Evolutionary conservation across 192 early-diverging fungal species (phyloP).

Genomic region (Podila clonocystis): DNA sequence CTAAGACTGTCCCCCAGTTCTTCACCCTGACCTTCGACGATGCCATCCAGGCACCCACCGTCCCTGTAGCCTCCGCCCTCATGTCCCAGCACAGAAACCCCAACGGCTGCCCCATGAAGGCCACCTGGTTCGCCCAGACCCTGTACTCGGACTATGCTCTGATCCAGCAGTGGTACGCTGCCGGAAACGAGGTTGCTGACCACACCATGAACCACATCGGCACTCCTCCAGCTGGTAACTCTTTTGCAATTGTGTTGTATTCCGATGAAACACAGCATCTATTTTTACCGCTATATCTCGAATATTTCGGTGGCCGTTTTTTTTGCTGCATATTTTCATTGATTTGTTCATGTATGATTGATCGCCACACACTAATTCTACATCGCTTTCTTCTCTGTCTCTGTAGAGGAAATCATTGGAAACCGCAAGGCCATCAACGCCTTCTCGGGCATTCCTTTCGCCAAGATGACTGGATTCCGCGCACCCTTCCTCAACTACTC

Average conservation of each 20-base stretch:
- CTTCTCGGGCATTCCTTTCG: constrained; percentile 64
- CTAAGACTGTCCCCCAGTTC: constrained; percentile 60
- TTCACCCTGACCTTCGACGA: constrained; percentile 70
- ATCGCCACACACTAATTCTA: background rate
- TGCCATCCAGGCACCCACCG: constrained; percentile 53
- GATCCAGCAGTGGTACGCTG: constrained; percentile 63
- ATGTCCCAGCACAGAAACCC: constrained; percentile 42
- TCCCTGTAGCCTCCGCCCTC: constrained; percentile 8
- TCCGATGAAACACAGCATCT: background rate
- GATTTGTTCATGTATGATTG: no score
- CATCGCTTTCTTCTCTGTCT: background rate
- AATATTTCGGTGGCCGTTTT: background rate
- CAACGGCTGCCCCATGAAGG: constrained; percentile 62
- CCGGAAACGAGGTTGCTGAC: constrained; percentile 69
- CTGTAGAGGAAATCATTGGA: constrained; percentile 9
- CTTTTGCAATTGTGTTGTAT: background rate
- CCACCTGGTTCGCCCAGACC: constrained; percentile 68
- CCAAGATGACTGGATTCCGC: constrained; percentile 66
- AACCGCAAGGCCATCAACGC: constrained; percentile 45
- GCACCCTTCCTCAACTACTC: constrained; percentile 68
- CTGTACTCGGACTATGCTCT: constrained; percentile 66
- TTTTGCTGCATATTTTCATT: no score
- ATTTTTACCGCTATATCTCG: background rate
- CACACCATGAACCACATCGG: constrained; percentile 61
- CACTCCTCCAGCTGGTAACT: constrained; percentile 24